These are phyloP conservation scores for Corynascus novoguineensis DNA, from an alignment of 495 filamentous ascomycete species.

Conservation along the genomic window DNA sequence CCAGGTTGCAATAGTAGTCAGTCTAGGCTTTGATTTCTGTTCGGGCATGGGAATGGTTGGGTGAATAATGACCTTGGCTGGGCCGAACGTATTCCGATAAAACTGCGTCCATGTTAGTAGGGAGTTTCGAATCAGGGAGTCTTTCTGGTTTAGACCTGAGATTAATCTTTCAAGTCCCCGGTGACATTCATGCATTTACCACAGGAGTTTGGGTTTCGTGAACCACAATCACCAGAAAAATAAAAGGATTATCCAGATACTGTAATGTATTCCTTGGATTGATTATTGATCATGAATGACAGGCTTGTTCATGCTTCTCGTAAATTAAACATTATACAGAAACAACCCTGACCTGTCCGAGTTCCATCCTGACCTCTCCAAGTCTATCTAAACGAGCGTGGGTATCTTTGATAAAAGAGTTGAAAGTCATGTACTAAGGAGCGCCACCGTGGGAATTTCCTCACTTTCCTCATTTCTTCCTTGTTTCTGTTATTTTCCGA, in stretches of 20 bases:
- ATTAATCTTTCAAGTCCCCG: too few species aligned
- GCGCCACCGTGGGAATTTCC: not conserved
- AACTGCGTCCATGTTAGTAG: too few species aligned
- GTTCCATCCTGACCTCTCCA: not conserved
- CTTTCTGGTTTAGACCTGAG: too few species aligned
- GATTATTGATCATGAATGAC: not conserved
- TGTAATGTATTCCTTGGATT: not conserved
- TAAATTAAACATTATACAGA: conserved; percentile 13
- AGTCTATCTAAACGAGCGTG: conserved; percentile 10
- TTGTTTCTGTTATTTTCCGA: not conserved
- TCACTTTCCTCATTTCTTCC: not conserved
- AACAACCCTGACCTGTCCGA: not conserved
- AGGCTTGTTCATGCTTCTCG: not conserved
- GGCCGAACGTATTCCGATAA: too few species aligned
- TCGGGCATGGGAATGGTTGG: not conserved
- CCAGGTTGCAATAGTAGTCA: not conserved
- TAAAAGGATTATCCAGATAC: not conserved
- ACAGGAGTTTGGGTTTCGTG: too few species aligned
- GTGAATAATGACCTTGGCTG: too few species aligned
- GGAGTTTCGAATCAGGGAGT: too few species aligned
- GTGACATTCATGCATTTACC: too few species aligned
- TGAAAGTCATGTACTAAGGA: not conserved
- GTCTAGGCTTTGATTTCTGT: not conserved
- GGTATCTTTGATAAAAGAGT: not conserved
- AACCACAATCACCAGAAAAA: not conserved